phyloP scores from a whole-genome alignment of 2,329 filamentous ascomycete species.

The Acrocalymma vagum region DNA sequence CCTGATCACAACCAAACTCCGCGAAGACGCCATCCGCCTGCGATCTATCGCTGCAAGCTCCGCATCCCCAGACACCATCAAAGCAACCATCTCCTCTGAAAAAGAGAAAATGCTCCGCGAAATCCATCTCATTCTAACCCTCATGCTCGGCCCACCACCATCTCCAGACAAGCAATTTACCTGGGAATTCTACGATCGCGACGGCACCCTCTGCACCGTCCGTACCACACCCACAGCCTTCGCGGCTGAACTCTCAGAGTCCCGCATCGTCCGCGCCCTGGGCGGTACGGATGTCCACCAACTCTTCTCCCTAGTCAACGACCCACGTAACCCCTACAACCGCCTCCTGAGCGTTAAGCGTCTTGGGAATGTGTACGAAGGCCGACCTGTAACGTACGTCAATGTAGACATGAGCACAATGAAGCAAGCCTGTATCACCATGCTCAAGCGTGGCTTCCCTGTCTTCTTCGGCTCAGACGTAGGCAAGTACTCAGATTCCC shows the following conservation, averaged over 20 bases:
- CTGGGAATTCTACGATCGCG: conserved; percentile 81
- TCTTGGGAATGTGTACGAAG: conserved; percentile 83
- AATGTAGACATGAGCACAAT: conserved; percentile 80
- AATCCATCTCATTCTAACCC: conserved; percentile 80
- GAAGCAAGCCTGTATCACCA: conserved; percentile 76
- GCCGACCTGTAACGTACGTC: conserved; percentile 78
- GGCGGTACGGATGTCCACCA: conserved; percentile 68
- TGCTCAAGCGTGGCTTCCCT: conserved; percentile 80
- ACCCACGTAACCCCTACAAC: conserved; percentile 79
- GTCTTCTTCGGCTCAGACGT: conserved; percentile 92
- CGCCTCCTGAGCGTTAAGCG: conserved; percentile 78
- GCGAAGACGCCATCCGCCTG: conserved; percentile 81
- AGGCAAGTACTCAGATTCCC: conserved; percentile 77
- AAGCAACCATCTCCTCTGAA: conserved; percentile 54
- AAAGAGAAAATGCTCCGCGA: conserved; percentile 83
- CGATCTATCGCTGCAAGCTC: conserved; percentile 62
- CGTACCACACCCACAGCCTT: conserved; percentile 75
- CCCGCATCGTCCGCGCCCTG: conserved; percentile 65
- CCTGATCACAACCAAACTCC: conserved; percentile 82
- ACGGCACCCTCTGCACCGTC: conserved; percentile 70
- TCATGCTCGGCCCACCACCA: conserved; percentile 83
- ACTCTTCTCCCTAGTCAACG: conserved; percentile 85
- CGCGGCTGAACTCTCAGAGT: conserved; percentile 71
- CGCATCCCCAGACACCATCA: conserved; percentile 44
- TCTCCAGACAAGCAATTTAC: conserved; percentile 72